Percentiles rank a stretch among this genome's conserved stretches.
Conservation (phyloP, 768 basidiomycete species). For the Pleurotus citrinopileatus region DNA sequence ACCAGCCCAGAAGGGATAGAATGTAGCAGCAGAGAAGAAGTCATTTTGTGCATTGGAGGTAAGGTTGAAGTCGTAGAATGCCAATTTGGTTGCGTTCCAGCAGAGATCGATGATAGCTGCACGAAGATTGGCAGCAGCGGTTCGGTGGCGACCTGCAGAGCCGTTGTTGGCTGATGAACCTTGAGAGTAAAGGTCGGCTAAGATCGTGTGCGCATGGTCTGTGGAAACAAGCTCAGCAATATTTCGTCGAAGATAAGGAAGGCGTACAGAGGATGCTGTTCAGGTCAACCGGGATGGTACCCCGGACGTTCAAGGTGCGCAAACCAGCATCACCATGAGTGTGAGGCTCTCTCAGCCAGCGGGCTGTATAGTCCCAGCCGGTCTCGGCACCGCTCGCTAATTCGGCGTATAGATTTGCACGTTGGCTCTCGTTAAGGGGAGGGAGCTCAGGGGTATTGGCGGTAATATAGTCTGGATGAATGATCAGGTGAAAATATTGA, state of each 20-base stretch:
- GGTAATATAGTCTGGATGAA: constrained; percentile 66
- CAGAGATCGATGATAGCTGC: constrained; percentile 79
- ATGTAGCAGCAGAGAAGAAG: constrained; percentile 73
- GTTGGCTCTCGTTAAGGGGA: constrained; percentile 57
- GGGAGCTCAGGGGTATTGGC: constrained; percentile 61
- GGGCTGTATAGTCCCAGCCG: constrained; percentile 60
- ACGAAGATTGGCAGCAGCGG: constrained; percentile 55
- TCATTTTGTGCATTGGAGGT: constrained; percentile 60
- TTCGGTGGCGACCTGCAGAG: constrained; percentile 46
- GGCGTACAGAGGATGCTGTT: constrained; percentile 82
- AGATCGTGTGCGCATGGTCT: constrained; percentile 58
- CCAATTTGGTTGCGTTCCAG: constrained; percentile 82
- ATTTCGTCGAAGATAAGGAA: neutral
- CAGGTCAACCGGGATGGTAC: constrained; percentile 70
- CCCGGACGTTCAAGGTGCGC: constrained; percentile 67
- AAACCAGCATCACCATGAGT: constrained; percentile 51
- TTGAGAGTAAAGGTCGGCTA: constrained; percentile 57
- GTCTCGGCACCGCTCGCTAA: constrained; percentile 88
- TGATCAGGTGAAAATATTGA: constrained; percentile 4
- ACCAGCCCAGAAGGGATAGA: constrained; percentile 85
- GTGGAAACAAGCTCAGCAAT: neutral
- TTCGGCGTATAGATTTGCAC: constrained; percentile 74
- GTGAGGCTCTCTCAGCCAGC: constrained; percentile 40
- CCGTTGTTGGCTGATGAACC: constrained; percentile 31
- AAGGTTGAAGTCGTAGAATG: constrained; percentile 89